Evolutionary conservation across 1,139 yeast genomes (phyloP).

Genomic region (Blastobotrys petasosporus): DNA sequence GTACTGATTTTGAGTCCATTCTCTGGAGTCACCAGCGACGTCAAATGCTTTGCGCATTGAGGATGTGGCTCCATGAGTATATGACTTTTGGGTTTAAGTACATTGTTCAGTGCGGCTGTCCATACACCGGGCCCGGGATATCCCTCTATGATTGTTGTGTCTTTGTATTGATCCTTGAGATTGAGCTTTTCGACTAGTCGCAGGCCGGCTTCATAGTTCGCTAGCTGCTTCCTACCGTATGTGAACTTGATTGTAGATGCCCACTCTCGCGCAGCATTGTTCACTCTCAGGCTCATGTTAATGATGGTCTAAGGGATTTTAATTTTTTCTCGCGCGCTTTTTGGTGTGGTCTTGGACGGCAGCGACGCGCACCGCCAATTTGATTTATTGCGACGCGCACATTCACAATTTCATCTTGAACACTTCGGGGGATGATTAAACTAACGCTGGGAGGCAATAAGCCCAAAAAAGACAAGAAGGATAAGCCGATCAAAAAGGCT

Average conservation of each 20-base stretch:
- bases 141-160: constrained; percentile 57
- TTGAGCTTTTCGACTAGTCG: constrained; percentile 7
- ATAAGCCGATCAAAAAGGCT: constrained; percentile 38
- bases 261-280: constrained; percentile 13
- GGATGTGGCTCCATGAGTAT: constrained; percentile 49
- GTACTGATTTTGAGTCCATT: constrained; percentile 17
- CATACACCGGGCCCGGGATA: constrained; percentile 46
- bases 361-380: background rate
- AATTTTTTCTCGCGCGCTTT: background rate
- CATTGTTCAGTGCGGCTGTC: constrained; percentile 47
- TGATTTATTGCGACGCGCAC: background rate
- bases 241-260: background rate
- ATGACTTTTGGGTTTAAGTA: constrained; percentile 55
- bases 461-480: constrained; percentile 25
- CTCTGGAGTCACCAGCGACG: constrained; percentile 14
- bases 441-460: constrained; percentile 24
- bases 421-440: constrained; percentile 22
- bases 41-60: constrained; percentile 31
- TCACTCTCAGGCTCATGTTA: constrained; percentile 8
- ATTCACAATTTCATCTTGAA: background rate
- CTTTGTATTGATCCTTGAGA: constrained; percentile 20
- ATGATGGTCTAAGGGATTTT: background rate
- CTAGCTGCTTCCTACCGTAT: constrained; percentile 8
- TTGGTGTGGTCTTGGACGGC: background rate
- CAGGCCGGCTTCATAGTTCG: constrained; percentile 5